Evolutionary conservation across 2,329 filamentous ascomycete genomes (phyloP), one percentile per base, ranked within the genome.

Genomic region (Fusarium tanahbumbuense): DNA sequence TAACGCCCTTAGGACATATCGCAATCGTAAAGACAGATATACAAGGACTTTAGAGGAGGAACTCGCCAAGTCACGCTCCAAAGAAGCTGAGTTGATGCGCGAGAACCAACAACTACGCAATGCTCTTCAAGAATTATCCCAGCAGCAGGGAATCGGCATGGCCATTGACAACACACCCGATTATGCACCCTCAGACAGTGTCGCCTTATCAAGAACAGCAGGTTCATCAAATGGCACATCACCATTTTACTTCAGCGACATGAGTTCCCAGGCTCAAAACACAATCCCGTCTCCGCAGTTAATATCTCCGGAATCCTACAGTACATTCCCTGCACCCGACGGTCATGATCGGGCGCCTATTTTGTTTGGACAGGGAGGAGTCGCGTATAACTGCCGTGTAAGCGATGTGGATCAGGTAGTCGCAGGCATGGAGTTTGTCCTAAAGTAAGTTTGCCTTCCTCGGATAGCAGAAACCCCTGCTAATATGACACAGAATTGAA

Each of bases 351-450:
- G 18, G 5, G 34, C 27, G 6, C 48, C 59, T 6, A 32, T 64
- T 2, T 15, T 64, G 5, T 64, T 64, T 11, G 32, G 27, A 10
- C 34, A 48, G 7, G 30, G 45, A 10, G 48, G 28, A 6, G 40
- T 56, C 20, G n/a, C 34, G 4, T 23, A 41, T 8, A 54, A 48
- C 20, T 48, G 27, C 4, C 44, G 34, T 3, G 37, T 64, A 22
- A 25, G 59, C 10, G 59, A 65, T 41, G 62, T 60, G 22, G 55
- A 67, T 34, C 55, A 61, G 22, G 48, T 67, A 1, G 25, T 34
- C n/a, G 32, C 76, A 15, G 78, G 76, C 6, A 77, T 80, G 72
- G 76, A 80, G 10, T 80, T 80, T 61, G 77, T 80, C 2, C 47
- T 80, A 16, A 76, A 72, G 78, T 66, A 30, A 23, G 40, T 27